Base-by-base conservation (phyloP, 306 rosid genomes). In the Cicer judaicum region DNA sequence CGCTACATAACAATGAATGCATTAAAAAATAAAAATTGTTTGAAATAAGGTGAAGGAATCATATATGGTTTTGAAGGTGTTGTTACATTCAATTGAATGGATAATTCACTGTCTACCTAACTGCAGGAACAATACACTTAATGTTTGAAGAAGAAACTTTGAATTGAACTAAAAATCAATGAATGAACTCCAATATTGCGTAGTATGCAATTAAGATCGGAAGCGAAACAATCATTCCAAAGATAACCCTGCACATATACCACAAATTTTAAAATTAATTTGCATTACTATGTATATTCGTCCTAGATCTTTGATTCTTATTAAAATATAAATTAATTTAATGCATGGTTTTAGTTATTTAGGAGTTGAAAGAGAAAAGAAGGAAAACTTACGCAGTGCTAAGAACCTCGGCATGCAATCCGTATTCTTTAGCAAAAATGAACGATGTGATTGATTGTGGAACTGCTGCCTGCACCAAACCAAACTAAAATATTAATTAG, bases 361-460 rank as follows among this genome's bases (percentile, higher is more conserved):
- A 24, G 29, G 29, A 24, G 29, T 24, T 24, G 3, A 24, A 24
- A 24, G 29, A 2, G 43, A 40, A 40, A 40, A 40, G 1, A 10
- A 24, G 2, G 3, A 24, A 24, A 66, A 79, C 97, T 82, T 88
- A 94, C 99, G 99, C 97, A 14, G 99, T 94, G 83, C 99, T 92
- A 5, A 94, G 87, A 62, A 94, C 89, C 8, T 94, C 92, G 2
- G 99, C 88, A 68, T 92, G 99, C 63, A 94, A 53, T 21, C 93
- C 95, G 46, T 90, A 94, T 73, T 94, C 97, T 85, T 89, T 90
- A 16, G 97, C 99, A 52, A 19, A 92, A 39, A 94, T 92, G 87
- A 92, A 94, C 36, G 99, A 94, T 4, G 97, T 94, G 57, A 94
- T 92, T 29, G 99, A 94, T 8, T 94, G 99, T 47, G 99, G 99